Conservation (phyloP, 768 basidiomycete genomes). For the Phanerochaete carnosa region DNA sequence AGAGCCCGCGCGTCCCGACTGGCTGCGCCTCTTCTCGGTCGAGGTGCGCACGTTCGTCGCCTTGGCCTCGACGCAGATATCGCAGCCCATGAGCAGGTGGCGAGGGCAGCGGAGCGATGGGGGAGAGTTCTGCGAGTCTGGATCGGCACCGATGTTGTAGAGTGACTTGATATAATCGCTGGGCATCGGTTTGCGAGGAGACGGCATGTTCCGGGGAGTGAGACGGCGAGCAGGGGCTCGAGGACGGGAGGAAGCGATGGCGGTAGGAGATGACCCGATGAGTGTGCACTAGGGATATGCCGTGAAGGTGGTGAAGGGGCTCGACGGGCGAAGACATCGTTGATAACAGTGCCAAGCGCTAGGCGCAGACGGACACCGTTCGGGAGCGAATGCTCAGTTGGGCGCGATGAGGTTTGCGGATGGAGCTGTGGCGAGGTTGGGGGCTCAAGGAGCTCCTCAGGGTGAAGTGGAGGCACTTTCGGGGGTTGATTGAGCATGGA, state of each 20-base stretch:
- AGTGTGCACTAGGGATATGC: not conserved
- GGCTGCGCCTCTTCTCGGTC: conserved; percentile 9
- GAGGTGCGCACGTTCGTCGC: conserved; percentile 21
- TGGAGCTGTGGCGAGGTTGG: conserved; percentile 47
- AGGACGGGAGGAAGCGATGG: conserved; percentile 14
- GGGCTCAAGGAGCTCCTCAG: conserved; percentile 50
- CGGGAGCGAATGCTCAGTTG: conserved; percentile 62
- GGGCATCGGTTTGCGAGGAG: conserved; percentile 19
- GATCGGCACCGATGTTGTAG: conserved; percentile 62
- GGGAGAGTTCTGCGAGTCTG: conserved; percentile 57
- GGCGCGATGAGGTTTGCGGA: conserved; percentile 25
- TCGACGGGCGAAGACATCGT: conserved; percentile 77
- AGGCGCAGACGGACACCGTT: conserved; percentile 80
- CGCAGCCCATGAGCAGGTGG: conserved; percentile 69
- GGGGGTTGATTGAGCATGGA: conserved; percentile 82
- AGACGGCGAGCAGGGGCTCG: conserved; percentile 21
- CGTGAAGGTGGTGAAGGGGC: conserved; percentile 37
- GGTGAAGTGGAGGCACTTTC: conserved; percentile 51
- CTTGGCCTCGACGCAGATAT: conserved; percentile 72
- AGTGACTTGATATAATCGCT: conserved; percentile 42
- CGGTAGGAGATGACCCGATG: not conserved
- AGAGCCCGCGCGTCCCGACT: conserved; percentile 17
- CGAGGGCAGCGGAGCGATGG: conserved; percentile 66
- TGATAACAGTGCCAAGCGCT: conserved; percentile 72
- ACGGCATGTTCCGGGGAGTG: conserved; percentile 4